Evolutionary conservation across 2,329 filamentous ascomycete genomes (phyloP).

Genomic region (Fusarium staphyleae): DNA sequence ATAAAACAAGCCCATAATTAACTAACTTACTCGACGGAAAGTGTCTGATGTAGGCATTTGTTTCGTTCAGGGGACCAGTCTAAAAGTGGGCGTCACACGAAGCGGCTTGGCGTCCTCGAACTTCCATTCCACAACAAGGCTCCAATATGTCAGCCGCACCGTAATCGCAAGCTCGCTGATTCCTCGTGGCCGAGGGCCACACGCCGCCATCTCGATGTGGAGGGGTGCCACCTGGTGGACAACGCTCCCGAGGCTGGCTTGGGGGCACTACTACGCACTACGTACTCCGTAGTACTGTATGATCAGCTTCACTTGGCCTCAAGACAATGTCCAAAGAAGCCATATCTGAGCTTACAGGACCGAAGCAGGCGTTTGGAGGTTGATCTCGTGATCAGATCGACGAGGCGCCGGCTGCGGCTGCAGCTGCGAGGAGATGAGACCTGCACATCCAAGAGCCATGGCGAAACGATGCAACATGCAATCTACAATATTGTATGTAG

Average conservation of each 20-base stretch:
- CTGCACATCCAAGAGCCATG: neutral
- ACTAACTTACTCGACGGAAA: no score
- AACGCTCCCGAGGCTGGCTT: constrained; percentile 13
- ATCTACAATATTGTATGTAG: no score
- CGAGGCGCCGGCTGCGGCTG: neutral
- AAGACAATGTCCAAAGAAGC: no score
- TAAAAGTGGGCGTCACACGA: constrained; percentile 32
- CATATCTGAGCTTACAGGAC: neutral
- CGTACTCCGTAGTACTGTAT: no score
- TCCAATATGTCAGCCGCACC: constrained; percentile 32
- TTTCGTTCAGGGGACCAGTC: no score
- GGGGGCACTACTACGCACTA: no score
- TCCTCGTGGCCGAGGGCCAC: constrained; percentile 19
- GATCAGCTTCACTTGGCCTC: no score
- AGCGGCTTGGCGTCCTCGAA: constrained; percentile 16
- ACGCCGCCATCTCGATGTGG: constrained; percentile 18
- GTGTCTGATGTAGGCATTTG: no score
- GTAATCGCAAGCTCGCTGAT: constrained; percentile 38
- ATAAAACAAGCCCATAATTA: no score
- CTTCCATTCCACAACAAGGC: constrained; percentile 28
- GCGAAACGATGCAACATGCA: neutral
- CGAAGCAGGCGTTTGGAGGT: neutral
- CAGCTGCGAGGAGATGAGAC: neutral
- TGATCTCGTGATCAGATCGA: constrained; percentile 15
- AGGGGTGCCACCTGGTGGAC: constrained; percentile 6